Evolutionary conservation across 352 stramenopile genomes (phyloP).

Genomic region (Phytophthora uliginosa): DNA sequence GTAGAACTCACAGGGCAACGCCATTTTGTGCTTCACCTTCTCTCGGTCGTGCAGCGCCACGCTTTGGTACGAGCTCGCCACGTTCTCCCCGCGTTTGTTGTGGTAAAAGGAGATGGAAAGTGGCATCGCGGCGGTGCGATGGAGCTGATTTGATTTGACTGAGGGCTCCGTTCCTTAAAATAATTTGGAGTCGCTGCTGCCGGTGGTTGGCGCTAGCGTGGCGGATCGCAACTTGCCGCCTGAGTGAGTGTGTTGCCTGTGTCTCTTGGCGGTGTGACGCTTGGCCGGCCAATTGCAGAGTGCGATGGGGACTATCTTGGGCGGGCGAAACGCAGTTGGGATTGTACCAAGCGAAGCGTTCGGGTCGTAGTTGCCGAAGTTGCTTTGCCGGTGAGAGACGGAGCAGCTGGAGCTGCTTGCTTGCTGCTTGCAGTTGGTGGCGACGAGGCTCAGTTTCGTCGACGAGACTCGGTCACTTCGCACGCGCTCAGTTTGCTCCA

Average conservation of each 20-base stretch:
- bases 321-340: conserved; percentile 29
- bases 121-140: conserved; percentile 34
- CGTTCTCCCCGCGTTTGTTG: conserved; percentile 34
- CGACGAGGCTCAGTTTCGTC: conserved; percentile 29
- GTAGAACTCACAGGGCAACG: conserved; percentile 64
- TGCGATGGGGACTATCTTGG: conserved; percentile 16
- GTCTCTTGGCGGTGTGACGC: conserved; percentile 28
- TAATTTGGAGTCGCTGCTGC: conserved; percentile 14
- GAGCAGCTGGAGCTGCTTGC: conserved; percentile 14
- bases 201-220: conserved; percentile 13
- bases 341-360: conserved; percentile 39
- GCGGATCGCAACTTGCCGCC: conserved; percentile 22
- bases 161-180: conserved; percentile 6
- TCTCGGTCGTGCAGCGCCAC: conserved; percentile 45
- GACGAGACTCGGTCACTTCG: conserved; percentile 22
- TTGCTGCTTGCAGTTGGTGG: conserved; percentile 35
- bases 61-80: conserved; percentile 42
- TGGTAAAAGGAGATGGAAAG: conserved; percentile 63
- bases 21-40: conserved; percentile 49
- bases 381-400: conserved; percentile 35
- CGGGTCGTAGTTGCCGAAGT: conserved; percentile 13
- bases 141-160: conserved; percentile 2
- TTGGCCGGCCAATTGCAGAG: conserved; percentile 41
- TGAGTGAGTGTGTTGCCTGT: conserved; percentile 2
- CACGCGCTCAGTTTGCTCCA: conserved; percentile 5